Base-by-base conservation (phyloP, 345 rosid genomes). In the Pelargonium nanum region DNA sequence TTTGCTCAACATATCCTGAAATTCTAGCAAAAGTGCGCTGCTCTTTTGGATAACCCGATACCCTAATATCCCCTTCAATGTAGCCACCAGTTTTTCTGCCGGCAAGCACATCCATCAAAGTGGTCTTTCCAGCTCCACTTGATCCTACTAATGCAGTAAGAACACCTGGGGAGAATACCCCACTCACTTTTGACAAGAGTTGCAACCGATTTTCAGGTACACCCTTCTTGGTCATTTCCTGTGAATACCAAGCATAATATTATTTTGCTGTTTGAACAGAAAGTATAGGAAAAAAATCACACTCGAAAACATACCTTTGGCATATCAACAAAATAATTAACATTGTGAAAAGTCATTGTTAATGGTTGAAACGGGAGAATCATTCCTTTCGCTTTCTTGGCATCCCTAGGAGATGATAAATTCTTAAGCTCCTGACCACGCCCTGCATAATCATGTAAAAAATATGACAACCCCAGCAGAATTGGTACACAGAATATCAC, bases 71-170 rank as follows among this genome's bases (percentile, higher is more conserved):
- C 58, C 98, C 98, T 73, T 88, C 94, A 26, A 76, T 81, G 68
- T 84, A 88, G 65, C 98, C 98, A 59, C 98, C 92, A 20, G 96
- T 91, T 78, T 91, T 91, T 65, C 96, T 77, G 59, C 98, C 98
- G 2, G 96, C 94, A 45, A 91, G 96, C 26, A 91, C 98, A 74
- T 91, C 98, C 98, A 91, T 86, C 71, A 91, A 74, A 56, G 98
- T 91, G 48, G 98, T 91, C 76, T 91, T 91, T 4, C 98, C 98
- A 0, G 96, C 98, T 65, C 98, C 98, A 61, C 98, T 91, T 24
- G 98, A 79, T 68, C 98, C 98, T 65, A 91, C 98, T 68, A 91
- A 74, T 62, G 98, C 98, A 2, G 96, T 91, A 21, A 91, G 96
- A 50, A 86, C 87, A 57, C 98, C 95, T 1, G 96, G 96, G 24